phyloP scores from a whole-genome alignment of 2,329 filamentous ascomycete species.

The Aureobasidium sp. region DNA sequence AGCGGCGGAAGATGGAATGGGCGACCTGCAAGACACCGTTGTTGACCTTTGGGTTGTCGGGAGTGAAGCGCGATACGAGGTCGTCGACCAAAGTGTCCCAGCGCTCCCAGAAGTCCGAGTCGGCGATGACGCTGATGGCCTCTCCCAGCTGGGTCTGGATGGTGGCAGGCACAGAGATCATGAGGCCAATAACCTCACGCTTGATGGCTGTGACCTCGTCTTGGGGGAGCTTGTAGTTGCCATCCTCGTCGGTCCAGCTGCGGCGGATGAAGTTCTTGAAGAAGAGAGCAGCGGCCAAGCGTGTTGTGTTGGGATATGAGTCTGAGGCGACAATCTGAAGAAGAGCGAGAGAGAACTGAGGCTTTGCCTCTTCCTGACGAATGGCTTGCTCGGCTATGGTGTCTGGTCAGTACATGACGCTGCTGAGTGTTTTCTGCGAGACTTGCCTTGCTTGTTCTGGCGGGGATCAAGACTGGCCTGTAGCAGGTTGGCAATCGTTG shows the following conservation, averaged over 20 bases:
- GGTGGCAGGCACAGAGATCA: conserved; percentile 82
- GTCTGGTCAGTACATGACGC: conserved; percentile 5
- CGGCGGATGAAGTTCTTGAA: conserved; percentile 98
- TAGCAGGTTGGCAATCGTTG: conserved; percentile 70
- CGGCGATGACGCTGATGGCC: conserved; percentile 92
- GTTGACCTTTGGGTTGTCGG: conserved; percentile 75
- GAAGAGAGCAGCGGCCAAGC: conserved; percentile 80
- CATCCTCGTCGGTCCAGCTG: conserved; percentile 93
- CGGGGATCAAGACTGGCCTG: conserved; percentile 83
- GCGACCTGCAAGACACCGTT: conserved; percentile 94
- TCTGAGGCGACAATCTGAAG: conserved; percentile 83
- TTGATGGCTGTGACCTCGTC: conserved; percentile 89
- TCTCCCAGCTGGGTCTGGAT: conserved; percentile 94
- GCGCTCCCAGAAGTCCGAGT: conserved; percentile 92
- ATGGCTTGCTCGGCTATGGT: conserved; percentile 70
- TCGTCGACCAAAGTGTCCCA: conserved; percentile 97
- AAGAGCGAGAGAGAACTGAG: conserved; percentile 76
- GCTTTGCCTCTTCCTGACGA: conserved; percentile 70
- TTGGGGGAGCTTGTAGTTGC: conserved; percentile 77
- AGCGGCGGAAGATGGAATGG: conserved; percentile 94
- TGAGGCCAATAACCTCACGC: conserved; percentile 86
- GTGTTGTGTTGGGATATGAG: conserved; percentile 65
- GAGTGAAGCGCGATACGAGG: conserved; percentile 78
- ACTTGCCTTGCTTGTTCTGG: conserved; percentile 80
- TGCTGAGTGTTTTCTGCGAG: not conserved